phyloP scores from a whole-genome alignment of 148 eudicot species.

The Linanthus parryae region DNA sequence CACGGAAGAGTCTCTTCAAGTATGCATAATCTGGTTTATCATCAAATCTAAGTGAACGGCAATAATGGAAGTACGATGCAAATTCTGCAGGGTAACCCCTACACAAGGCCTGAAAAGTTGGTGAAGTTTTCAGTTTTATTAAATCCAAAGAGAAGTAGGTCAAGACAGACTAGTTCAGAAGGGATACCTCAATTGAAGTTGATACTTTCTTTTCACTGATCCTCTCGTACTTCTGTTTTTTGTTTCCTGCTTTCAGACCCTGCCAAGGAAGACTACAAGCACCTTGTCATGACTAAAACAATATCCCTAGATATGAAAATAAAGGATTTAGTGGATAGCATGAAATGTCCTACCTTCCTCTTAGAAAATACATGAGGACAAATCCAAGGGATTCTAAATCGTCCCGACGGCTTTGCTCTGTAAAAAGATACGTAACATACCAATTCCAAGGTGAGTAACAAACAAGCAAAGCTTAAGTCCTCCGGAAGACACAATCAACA shows the following conservation, averaged over 20 bases:
- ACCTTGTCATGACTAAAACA: neutral
- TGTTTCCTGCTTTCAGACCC: conserved; percentile 1
- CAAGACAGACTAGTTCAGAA: neutral
- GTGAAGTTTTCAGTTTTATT: neutral
- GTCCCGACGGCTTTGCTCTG: neutral
- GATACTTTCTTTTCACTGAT: conserved; percentile 1
- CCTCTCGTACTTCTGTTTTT: conserved; percentile 1
- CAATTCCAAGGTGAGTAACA: neutral
- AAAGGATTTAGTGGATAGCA: neutral
- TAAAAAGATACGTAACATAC: neutral
- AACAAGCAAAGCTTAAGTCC: too few relatives aligned
- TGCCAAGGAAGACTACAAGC: conserved; percentile 4
- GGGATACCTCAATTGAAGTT: neutral
- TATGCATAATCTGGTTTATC: conserved; percentile 11
- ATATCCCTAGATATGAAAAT: neutral
- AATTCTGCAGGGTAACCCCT: conserved; percentile 6
- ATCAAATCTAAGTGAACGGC: conserved; percentile 10
- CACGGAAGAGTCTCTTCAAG: conserved; percentile 5
- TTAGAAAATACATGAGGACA: neutral
- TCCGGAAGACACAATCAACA: too few relatives aligned
- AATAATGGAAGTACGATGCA: conserved; percentile 9
- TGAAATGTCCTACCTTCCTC: neutral
- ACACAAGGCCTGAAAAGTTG: neutral
- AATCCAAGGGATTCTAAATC: neutral
- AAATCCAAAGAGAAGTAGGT: neutral